A percentile compares a stretch with the other conserved stretches of the same genome.
phyloP scores from a whole-genome alignment of 768 basidiomycete species.

The Harrya chromipes region DNA sequence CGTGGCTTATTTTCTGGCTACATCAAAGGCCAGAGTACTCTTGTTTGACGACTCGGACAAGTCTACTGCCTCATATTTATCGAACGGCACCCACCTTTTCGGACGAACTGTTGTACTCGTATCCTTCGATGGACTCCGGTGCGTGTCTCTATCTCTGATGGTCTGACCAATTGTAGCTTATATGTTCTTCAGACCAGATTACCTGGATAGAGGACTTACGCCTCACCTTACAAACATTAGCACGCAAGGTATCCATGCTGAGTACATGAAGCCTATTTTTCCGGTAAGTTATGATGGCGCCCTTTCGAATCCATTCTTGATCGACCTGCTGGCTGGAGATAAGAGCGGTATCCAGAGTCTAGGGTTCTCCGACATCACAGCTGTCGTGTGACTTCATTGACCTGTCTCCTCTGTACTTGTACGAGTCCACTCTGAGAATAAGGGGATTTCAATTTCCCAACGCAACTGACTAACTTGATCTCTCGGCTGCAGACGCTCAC shows the following conservation, averaged over 20 bases:
- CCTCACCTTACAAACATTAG: constrained; percentile 74
- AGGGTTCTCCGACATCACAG: not conserved
- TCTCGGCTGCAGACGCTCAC: constrained; percentile 60
- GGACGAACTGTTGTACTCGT: constrained; percentile 78
- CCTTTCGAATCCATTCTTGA: not conserved
- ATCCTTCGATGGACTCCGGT: constrained; percentile 72
- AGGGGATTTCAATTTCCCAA: not conserved
- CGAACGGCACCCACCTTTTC: constrained; percentile 82
- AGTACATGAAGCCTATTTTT: constrained; percentile 79
- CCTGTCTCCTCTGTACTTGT: not conserved
- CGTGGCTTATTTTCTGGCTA: constrained; percentile 1
- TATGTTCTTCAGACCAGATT: constrained; percentile 55
- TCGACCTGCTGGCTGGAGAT: not conserved
- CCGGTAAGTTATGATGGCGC: constrained; percentile 51
- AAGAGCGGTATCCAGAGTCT: too few species aligned
- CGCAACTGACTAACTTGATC: constrained; percentile 3
- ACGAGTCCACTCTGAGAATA: not conserved
- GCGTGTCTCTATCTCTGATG: not conserved
- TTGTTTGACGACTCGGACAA: not conserved
- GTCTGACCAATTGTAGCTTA: not conserved
- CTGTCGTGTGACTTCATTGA: not conserved
- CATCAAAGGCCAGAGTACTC: not conserved
- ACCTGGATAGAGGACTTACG: constrained; percentile 75
- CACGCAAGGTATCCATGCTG: constrained; percentile 73
- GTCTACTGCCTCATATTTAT: constrained; percentile 22